Conservation (phyloP, 306 rosid species). For the Cucurbita argyrosperma region DNA sequence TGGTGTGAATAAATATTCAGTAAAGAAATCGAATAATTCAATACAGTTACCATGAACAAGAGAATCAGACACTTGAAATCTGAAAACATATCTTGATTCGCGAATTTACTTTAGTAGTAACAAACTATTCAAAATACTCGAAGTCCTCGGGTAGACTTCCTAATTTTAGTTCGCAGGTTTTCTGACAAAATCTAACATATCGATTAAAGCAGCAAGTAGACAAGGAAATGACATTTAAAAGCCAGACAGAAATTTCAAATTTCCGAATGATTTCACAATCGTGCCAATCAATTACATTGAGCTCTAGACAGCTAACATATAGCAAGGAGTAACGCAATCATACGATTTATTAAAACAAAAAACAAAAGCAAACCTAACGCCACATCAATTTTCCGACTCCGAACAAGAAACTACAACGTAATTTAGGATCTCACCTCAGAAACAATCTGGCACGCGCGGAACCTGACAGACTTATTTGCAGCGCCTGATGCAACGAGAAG, state of each 20-base stretch:
- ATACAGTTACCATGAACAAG: neutral
- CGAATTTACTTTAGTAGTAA: too few relatives aligned
- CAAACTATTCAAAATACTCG: neutral
- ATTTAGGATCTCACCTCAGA: conserved; percentile 41
- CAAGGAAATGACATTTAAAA: neutral
- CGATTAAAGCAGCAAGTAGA: neutral
- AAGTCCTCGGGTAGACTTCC: neutral
- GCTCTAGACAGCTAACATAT: neutral
- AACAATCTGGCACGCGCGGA: conserved; percentile 73
- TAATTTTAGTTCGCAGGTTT: neutral
- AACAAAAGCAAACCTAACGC: neutral
- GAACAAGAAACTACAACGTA: neutral
- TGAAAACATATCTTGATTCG: neutral
- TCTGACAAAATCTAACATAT: neutral
- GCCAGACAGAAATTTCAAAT: neutral
- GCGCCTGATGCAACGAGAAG: conserved; percentile 39
- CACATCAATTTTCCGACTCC: neutral
- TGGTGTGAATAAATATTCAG: too few relatives aligned
- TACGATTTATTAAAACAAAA: neutral
- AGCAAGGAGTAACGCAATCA: neutral
- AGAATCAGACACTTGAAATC: neutral
- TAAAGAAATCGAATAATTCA: too few relatives aligned
- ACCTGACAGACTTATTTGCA: conserved; percentile 49
- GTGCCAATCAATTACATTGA: neutral
- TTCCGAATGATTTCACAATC: neutral